Conservation (phyloP, 2,329 filamentous ascomycete species). For the Aureobasidium namibiae region DNA sequence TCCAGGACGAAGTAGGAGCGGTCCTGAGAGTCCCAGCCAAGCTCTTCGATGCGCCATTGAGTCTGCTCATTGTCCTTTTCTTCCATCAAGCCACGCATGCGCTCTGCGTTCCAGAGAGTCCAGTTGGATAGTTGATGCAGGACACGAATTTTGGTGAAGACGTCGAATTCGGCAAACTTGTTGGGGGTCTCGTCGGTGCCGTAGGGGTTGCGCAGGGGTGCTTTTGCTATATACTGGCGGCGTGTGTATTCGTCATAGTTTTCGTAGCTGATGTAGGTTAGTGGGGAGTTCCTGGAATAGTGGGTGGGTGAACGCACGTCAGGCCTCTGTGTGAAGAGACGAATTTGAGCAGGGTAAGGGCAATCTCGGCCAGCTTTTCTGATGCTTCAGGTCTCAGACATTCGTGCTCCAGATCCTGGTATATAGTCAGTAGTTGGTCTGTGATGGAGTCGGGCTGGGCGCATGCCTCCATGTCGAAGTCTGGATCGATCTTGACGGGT, state of each 20-base stretch:
- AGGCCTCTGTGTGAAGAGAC: conserved; percentile 89
- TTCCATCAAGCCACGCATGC: conserved; percentile 76
- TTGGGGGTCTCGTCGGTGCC: conserved; percentile 64
- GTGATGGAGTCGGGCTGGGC: too few species aligned
- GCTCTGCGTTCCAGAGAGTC: conserved; percentile 79
- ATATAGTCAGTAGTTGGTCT: conserved; percentile 22
- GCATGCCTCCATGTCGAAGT: conserved; percentile 80
- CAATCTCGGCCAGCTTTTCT: conserved; percentile 68
- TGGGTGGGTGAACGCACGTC: conserved; percentile 53
- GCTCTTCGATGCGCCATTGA: conserved; percentile 69
- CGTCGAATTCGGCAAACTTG: conserved; percentile 72
- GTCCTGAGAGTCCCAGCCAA: conserved; percentile 83
- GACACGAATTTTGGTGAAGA: conserved; percentile 72
- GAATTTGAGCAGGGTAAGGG: conserved; percentile 79
- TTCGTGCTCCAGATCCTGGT: conserved; percentile 77
- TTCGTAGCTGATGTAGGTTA: conserved; percentile 51
- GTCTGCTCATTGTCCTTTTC: conserved; percentile 76
- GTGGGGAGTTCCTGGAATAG: not conserved
- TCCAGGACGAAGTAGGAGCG: conserved; percentile 85
- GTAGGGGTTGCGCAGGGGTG: conserved; percentile 74
- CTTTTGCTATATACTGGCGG: conserved; percentile 78
- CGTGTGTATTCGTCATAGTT: conserved; percentile 91
- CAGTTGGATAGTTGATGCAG: conserved; percentile 85
- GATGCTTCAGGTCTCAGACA: conserved; percentile 71
- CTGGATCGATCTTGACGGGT: conserved; percentile 80